These are phyloP conservation scores for Hemerocallis citrina DNA, from an alignment of 106 monocot species.

Conservation along the genomic window DNA sequence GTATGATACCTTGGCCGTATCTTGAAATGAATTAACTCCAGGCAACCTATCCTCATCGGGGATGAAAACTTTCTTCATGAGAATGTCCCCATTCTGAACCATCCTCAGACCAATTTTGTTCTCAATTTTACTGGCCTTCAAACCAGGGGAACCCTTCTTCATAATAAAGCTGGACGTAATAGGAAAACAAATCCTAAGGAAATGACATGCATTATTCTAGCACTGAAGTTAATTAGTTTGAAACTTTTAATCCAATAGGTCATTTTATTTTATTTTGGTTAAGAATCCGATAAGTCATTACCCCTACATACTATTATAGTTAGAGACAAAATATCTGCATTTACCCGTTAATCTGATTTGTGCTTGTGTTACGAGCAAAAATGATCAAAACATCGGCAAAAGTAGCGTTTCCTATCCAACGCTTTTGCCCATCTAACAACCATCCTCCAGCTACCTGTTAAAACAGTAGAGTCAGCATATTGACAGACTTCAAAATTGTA, in stretches of 20 bases:
- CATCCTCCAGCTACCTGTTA: slow-evolving; percentile 84
- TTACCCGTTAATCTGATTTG: slow-evolving; percentile 93
- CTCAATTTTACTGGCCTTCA: slow-evolving; percentile 76
- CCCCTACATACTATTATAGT: neutral
- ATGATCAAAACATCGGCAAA: slow-evolving; percentile 88
- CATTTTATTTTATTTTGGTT: too few species aligned
- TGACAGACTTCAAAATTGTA: too few species aligned
- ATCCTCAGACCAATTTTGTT: slow-evolving; percentile 95
- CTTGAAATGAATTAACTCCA: slow-evolving; percentile 80
- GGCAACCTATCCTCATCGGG: slow-evolving; percentile 86
- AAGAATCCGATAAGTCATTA: too few species aligned
- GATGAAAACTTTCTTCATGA: slow-evolving; percentile 78
- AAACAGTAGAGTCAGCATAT: slow-evolving; percentile 1
- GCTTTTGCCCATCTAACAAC: slow-evolving; percentile 89
- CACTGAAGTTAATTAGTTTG: too few species aligned
- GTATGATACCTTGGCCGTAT: slow-evolving; percentile 94
- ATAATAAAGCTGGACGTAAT: slow-evolving; percentile 56
- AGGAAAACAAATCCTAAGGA: neutral
- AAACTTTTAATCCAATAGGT: too few species aligned
- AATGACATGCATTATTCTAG: neutral
- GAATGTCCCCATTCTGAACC: slow-evolving; percentile 94
- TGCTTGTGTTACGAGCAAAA: slow-evolving; percentile 70
- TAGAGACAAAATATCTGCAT: neutral
- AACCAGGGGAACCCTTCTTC: slow-evolving; percentile 80
- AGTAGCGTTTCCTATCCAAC: slow-evolving; percentile 93